Evolutionary conservation across 306 rosid genomes (phyloP), one percentile per base, ranked within the genome.

Genomic region (Boehmeria nivea): DNA sequence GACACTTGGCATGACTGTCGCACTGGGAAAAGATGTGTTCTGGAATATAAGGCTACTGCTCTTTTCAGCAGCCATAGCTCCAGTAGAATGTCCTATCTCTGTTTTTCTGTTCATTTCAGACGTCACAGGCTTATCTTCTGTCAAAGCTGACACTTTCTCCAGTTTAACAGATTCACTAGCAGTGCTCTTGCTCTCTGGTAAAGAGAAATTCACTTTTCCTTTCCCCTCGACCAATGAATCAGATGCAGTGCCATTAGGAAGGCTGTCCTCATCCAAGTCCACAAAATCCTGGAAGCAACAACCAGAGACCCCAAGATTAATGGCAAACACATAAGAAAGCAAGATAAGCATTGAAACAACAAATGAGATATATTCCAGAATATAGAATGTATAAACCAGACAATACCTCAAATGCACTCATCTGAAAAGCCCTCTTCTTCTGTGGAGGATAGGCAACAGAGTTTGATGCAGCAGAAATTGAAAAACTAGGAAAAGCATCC

Each of bases 391-490:
- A 34, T 26, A 33, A 54, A 60, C 65, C 50, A 51, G 47, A 49
- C 39, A 73, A 70, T 76, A 87, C 99, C 99, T 91, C 96, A 6
- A 79, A 86, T 16, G 86, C 96, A 57, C 95, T 91, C 96, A 91
- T 84, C 70, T 64, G 69, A 65, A 91, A 91, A 39, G 81, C 81
- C 65, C 65, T 70, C 60, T 74, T 78, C 74, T 74, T 87, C 67
- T 61, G 91, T 23, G 81, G 64, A 51, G 76, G 71, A 61, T 25
- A 25, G 20, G 65, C 48, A 61, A 53, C 77, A 56, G 74, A 54
- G 17, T 71, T 63, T 13, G 44, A 44, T 72, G 66, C 57, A 25
- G 33, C 66, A 67, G 82, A 59, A 71, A 71, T 80, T 44, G 63
- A 43, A 54, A 39, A 57, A 59, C 60, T 51, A 25, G 52, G 28